phyloP scores from a whole-genome alignment of 2,329 filamentous ascomycete genomes.

The Aspergillus oerlinghausenensis region DNA sequence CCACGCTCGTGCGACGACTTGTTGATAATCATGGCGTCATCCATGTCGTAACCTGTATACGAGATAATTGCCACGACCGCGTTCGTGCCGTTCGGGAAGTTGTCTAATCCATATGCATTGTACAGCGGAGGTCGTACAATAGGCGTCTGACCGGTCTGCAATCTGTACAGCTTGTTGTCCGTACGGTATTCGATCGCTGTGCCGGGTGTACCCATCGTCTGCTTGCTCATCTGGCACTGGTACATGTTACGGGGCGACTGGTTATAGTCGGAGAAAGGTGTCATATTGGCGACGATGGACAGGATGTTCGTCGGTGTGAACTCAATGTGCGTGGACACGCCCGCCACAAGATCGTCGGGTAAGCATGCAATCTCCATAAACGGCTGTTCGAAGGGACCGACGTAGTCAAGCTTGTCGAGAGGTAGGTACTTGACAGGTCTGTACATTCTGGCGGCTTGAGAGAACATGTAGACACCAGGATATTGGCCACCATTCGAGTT shows the following conservation, averaged over 20 bases:
- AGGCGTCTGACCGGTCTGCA: conserved; percentile 94
- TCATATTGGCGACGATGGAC: conserved; percentile 97
- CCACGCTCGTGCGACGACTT: conserved; percentile 94
- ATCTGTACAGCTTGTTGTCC: conserved; percentile 92
- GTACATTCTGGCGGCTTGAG: conserved; percentile 78
- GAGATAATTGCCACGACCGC: conserved; percentile 96
- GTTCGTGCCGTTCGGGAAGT: conserved; percentile 95
- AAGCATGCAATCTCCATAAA: conserved; percentile 97
- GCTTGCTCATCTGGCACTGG: conserved; percentile 98
- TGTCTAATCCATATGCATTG: conserved; percentile 94
- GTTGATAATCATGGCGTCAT: conserved; percentile 99
- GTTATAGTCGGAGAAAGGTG: conserved; percentile 97
- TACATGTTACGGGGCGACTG: conserved; percentile 99
- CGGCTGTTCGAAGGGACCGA: conserved; percentile 92
- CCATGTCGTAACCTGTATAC: conserved; percentile 99
- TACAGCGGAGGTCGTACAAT: conserved; percentile 88
- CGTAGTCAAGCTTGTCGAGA: conserved; percentile 76
- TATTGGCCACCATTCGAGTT: conserved; percentile 89
- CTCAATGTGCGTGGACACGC: conserved; percentile 88
- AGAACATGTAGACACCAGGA: conserved; percentile 91
- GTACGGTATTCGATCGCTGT: conserved; percentile 80
- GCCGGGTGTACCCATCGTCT: conserved; percentile 96
- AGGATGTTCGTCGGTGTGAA: conserved; percentile 93
- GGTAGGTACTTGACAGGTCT: conserved; percentile 89
- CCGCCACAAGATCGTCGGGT: conserved; percentile 81